Evolutionary conservation across 345 rosid genomes (phyloP), one percentile per base, ranked within the genome.

Genomic region (Eucalyptus microcorys): DNA sequence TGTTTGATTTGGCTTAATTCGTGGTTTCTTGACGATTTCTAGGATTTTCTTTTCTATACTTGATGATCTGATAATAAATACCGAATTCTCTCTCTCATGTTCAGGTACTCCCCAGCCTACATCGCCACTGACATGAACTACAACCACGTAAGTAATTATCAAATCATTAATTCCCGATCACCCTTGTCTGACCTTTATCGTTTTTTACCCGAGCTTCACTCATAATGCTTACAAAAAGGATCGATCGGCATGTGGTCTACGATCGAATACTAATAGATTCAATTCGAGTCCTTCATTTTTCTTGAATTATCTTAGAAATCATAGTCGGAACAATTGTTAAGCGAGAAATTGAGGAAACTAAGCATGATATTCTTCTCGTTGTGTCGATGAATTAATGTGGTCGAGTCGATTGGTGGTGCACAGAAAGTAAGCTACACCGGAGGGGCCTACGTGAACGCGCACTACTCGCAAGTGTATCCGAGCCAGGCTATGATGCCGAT

Each of bases 401-500:
- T 49, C 15, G 30, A 55, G 42, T 22, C 53, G n/a, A 47, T 86
- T 53, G 90, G 86, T 61, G 89, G 88, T 81, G 86, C 86, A 90
- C 92, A 95, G 98, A 98, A 95, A 92, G 88, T 95, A 85, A 94
- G 96, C 90, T 94, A 95, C 90, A 91, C 90, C 7, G 96, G 87
- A 24, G 87, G 97, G 85, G 86, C 95, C 87, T 96, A 96, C 93
- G 86, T 96, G 96, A 95, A 94, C 88, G 96, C 95, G 83, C 95
- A 94, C 81, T 95, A 85, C 92, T 53, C 95, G 49, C 96, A 93
- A 92, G 90, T 94, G 94, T 96, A 94, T 88, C 97, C 95, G 30
- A 97, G 97, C 88, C 96, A 96, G 79, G 92, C 94, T 14, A 92
- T 95, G 96, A 92, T 96, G 96, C 97, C 99, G 43, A 89, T 96